Percentiles rank a stretch among this genome's conserved stretches.
phyloP scores from a whole-genome alignment of 2,329 filamentous ascomycete genomes.

The Teratosphaeria destructans region DNA sequence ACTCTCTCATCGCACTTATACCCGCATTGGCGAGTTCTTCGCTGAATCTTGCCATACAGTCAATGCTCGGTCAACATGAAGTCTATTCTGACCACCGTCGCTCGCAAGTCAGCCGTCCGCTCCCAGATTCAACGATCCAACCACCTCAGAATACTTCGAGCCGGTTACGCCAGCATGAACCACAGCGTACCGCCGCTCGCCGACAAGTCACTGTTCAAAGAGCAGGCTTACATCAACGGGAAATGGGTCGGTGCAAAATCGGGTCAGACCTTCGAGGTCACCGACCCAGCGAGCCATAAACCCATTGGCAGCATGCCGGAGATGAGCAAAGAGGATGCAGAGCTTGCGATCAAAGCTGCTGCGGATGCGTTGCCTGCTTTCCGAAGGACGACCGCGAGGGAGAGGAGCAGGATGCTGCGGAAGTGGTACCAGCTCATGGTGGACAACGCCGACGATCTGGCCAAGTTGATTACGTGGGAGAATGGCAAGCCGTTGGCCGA shows the following conservation, averaged over 20 bases:
- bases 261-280: constrained; percentile 83
- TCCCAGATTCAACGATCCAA: constrained; percentile 18
- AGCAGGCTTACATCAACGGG: constrained; percentile 78
- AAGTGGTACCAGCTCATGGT: constrained; percentile 75
- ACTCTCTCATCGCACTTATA: not conserved
- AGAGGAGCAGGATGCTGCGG: constrained; percentile 62
- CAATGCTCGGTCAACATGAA: constrained; percentile 6
- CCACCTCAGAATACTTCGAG: constrained; percentile 24
- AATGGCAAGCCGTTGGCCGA: constrained; percentile 77
- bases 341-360: constrained; percentile 75
- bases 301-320: constrained; percentile 78
- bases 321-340: constrained; percentile 66
- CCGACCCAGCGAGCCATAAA: constrained; percentile 74
- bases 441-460: constrained; percentile 69
- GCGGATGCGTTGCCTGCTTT: constrained; percentile 63
- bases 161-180: constrained; percentile 32
- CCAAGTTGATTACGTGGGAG: constrained; percentile 77
- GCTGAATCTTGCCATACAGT: not conserved
- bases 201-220: constrained; percentile 61
- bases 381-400: constrained; percentile 59
- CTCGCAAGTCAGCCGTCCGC: constrained; percentile 9
- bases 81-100: constrained; percentile 8
- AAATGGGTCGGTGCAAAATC: constrained; percentile 81
- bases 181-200: constrained; percentile 36
- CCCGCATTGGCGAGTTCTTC: not conserved